Evolutionary conservation across 257 asterid genomes (phyloP), one percentile per base, ranked within the genome.

Genomic region (Perilla frutescens): DNA sequence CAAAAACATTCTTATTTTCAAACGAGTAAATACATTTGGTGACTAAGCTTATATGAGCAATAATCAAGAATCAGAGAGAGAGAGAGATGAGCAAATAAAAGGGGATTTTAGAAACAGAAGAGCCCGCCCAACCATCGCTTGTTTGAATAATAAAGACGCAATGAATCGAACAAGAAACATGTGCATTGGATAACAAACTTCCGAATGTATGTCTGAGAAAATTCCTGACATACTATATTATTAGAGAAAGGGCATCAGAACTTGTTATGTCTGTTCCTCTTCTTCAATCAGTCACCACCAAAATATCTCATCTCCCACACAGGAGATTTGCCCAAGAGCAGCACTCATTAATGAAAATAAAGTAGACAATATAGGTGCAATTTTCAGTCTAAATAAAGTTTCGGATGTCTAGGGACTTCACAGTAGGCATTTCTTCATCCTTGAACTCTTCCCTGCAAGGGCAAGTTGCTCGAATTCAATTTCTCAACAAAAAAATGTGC

Each of bases 361-460:
- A 66, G 55, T 41, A 64, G 54, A 39, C 70, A 4, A 41, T 39
- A 55, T 55, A 12, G 56, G 57, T 34, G 76, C 47, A 12, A 53
- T 15, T 48, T 64, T 49, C 66, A 39, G 26, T 69, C 79, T 74
- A 93, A 45, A 90, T 64, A 85, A 91, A 93, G 87, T 89, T 93
- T 73, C 98, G 85, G 76, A 89, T 76, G 81, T 93, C 98, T 82
- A 93, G 75, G 45, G 97, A 82, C 89, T 90, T 92, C 85, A 88
- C 92, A 2, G 71, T 71, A 4, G 93, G 96, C 90, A 90, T 67
- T 48, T 85, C 93, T 79, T 92, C 97, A 74, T 89, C 97, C 83
- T 92, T 87, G 85, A 87, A 87, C 77, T 90, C 93, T 80, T 93
- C 98, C 87, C 97, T 91, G 94, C 64, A 45, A 13, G 66, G 41